Evolutionary conservation across 1,139 yeast species (phyloP).

Genomic region (Geotrichum phurueaensis): DNA sequence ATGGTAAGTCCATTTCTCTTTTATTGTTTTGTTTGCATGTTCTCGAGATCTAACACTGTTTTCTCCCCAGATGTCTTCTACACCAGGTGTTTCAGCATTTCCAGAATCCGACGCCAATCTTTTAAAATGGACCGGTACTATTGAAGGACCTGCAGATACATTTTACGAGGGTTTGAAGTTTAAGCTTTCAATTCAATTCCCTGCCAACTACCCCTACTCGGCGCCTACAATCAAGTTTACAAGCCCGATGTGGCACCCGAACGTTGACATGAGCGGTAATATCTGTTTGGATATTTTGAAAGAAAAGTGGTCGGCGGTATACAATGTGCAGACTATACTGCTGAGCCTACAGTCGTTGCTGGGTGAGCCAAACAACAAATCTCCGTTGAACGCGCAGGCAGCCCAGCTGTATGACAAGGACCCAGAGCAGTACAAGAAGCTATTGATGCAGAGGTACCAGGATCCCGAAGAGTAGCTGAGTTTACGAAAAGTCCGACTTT

Average conservation of each 20-base stretch:
- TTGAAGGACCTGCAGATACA: conserved; percentile 58
- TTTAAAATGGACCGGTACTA: conserved; percentile 55
- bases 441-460: conserved; percentile 43
- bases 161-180: conserved; percentile 53
- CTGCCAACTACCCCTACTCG: conserved; percentile 54
- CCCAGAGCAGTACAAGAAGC: conserved; percentile 43
- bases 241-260: conserved; percentile 69
- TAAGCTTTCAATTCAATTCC: conserved; percentile 50
- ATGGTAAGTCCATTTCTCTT: conserved; percentile 33
- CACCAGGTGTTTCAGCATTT: conserved; percentile 50
- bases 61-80: conserved; percentile 38
- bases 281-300: conserved; percentile 49
- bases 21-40: neutral
- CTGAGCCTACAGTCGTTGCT: conserved; percentile 54
- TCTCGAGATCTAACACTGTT: neutral
- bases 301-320: conserved; percentile 68
- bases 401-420: conserved; percentile 45
- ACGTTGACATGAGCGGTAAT: conserved; percentile 60
- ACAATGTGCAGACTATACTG: conserved; percentile 55
- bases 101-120: conserved; percentile 50
- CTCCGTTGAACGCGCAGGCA: conserved; percentile 49
- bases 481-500: neutral
- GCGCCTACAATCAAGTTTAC: conserved; percentile 58
- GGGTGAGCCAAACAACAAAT: conserved; percentile 49
- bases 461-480: conserved; percentile 34